These are phyloP conservation scores for Cryptosporidium tyzzeri DNA, from an alignment of 169 alveolate species.

Conservation along the genomic window DNA sequence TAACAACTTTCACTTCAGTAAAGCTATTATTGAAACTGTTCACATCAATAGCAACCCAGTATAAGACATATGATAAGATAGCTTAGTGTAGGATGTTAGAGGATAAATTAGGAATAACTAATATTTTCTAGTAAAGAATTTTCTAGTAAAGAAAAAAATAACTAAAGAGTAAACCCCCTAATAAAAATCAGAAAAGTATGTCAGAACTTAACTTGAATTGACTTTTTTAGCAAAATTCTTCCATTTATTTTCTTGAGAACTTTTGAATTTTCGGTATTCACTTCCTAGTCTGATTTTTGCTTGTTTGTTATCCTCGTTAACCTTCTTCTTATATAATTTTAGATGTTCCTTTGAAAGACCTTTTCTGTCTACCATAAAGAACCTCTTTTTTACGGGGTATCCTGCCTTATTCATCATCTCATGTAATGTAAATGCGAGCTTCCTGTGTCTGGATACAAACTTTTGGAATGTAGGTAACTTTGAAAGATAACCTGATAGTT, in stretches of 20 bases:
- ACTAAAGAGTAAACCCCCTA: slow-evolving; percentile 14
- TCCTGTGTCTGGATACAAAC: slow-evolving; percentile 48
- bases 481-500: neutral
- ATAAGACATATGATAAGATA: slow-evolving; percentile 48
- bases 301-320: slow-evolving; percentile 11
- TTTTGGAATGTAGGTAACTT: slow-evolving; percentile 59
- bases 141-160: neutral
- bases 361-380: slow-evolving; percentile 62
- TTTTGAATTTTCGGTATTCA: slow-evolving; percentile 16
- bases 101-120: slow-evolving; percentile 12
- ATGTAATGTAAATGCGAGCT: slow-evolving; percentile 7
- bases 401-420: slow-evolving; percentile 68
- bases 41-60: slow-evolving; percentile 54
- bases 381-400: slow-evolving; percentile 38
- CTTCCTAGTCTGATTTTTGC: slow-evolving; percentile 16
- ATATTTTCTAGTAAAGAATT: neutral
- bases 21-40: slow-evolving; percentile 38
- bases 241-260: slow-evolving; percentile 34
- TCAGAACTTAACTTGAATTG: neutral
- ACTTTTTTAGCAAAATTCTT: neutral
- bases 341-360: slow-evolving; percentile 66
- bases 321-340: slow-evolving; percentile 47
- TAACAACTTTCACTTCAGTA: slow-evolving; percentile 52
- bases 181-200: neutral
- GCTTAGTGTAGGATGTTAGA: neutral